Conservation (phyloP, 75 land plant genomes). For the Sequoia sempervirens region DNA sequence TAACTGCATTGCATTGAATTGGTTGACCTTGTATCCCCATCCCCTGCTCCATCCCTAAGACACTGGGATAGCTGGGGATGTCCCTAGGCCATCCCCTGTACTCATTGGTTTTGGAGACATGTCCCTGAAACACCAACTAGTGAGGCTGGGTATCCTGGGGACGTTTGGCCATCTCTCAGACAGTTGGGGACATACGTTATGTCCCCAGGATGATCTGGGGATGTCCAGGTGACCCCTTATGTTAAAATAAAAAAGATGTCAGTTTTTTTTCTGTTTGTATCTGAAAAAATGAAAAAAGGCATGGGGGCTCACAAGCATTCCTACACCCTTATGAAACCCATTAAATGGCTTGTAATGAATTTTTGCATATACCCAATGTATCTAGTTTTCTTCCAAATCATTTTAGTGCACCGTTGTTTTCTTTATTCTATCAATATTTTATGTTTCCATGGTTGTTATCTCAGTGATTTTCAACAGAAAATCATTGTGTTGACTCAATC, state of each 20-base stretch:
- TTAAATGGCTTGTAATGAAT: neutral
- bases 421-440: neutral
- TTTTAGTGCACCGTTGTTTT: neutral
- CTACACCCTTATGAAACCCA: neutral
- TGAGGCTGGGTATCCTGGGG: too few relatives aligned
- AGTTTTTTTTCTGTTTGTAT: too few relatives aligned
- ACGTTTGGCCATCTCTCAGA: too few relatives aligned
- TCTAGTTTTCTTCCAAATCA: neutral
- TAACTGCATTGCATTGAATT: neutral
- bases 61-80: neutral
- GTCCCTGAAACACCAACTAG: too few relatives aligned
- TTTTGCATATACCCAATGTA: neutral
- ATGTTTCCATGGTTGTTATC: neutral
- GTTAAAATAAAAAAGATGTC: too few relatives aligned
- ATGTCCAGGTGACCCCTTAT: too few relatives aligned
- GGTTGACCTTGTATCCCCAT: neutral
- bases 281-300: too few relatives aligned
- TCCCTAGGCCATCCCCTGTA: too few relatives aligned
- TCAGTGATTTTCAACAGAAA: neutral
- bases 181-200: too few relatives aligned
- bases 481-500: neutral
- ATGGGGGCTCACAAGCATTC: too few relatives aligned
- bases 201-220: too few relatives aligned
- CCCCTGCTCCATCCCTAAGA: neutral
- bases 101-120: too few relatives aligned